A percentile compares a stretch with the other conserved stretches of the same genome.
phyloP scores from a whole-genome alignment of 2,329 filamentous ascomycete genomes.

The Coleophoma crateriformis region DNA sequence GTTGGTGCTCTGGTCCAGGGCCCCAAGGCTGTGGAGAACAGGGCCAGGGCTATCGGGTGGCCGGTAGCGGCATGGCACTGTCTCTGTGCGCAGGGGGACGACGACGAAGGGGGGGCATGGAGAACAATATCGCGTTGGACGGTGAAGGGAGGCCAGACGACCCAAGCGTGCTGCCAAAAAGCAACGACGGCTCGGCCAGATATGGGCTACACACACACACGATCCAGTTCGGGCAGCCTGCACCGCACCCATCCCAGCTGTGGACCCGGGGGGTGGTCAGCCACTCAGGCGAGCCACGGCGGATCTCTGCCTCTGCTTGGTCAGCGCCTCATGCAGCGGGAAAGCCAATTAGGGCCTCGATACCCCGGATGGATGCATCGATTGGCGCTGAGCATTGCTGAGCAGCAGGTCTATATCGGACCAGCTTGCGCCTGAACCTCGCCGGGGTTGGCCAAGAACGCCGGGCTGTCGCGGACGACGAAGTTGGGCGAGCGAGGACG shows the following conservation, averaged over 20 bases:
- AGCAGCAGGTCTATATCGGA: no score
- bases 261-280: slow-evolving; percentile 11
- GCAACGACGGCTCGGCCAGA: no score
- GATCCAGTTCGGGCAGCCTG: neutral
- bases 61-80: neutral
- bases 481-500: no score
- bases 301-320: no score
- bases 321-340: no score
- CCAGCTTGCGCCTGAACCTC: no score
- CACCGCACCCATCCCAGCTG: slow-evolving; percentile 12
- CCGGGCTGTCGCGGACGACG: neutral
- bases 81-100: neutral
- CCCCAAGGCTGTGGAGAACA: neutral
- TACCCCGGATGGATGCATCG: neutral
- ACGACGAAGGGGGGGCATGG: no score
- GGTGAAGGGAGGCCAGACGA: no score
- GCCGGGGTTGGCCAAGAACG: neutral
- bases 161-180: no score
- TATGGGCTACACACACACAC: no score
- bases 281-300: slow-evolving; percentile 12
- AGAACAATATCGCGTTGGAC: no score
- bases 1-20: slow-evolving; percentile 7
- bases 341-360: neutral
- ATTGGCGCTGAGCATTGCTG: neutral
- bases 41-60: neutral